Evolutionary conservation across 192 early-diverging fungal genomes (phyloP).

Genomic region (Backusella westeae): DNA sequence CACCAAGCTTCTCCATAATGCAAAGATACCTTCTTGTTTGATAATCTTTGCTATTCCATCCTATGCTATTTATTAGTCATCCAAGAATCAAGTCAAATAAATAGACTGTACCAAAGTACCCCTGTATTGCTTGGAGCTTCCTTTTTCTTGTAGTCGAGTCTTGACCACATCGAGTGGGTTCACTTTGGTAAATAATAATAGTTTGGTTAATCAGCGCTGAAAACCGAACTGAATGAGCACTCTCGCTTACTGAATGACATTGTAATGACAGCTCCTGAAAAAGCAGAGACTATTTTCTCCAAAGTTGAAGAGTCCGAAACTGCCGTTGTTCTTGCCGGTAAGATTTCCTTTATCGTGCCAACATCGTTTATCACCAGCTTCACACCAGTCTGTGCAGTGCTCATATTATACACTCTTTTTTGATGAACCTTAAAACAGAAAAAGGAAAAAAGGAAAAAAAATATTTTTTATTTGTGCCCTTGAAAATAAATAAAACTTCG

Average conservation of each 20-base stretch:
- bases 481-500: neutral
- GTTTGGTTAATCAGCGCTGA: neutral
- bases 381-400: neutral
- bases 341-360: neutral
- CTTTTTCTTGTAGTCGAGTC: constrained; percentile 67
- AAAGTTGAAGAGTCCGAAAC: constrained; percentile 36
- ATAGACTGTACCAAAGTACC: neutral
- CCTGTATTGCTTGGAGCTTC: neutral
- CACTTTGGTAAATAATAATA: constrained; percentile 45
- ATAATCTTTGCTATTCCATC: constrained; percentile 78
- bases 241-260: constrained; percentile 65
- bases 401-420: neutral
- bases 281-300: constrained; percentile 80
- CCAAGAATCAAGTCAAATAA: neutral
- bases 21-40: constrained; percentile 71
- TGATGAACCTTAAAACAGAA: neutral
- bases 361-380: neutral
- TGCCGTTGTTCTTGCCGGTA: neutral
- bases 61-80: constrained; percentile 21
- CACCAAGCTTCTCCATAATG: constrained; percentile 84
- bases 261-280: constrained; percentile 77
- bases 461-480: neutral
- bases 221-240: constrained; percentile 10
- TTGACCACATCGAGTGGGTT: constrained; percentile 90
- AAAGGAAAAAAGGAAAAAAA: neutral